Evolutionary conservation across 805 yeast genomes (phyloP).

Genomic region (Priceomyces medius): DNA sequence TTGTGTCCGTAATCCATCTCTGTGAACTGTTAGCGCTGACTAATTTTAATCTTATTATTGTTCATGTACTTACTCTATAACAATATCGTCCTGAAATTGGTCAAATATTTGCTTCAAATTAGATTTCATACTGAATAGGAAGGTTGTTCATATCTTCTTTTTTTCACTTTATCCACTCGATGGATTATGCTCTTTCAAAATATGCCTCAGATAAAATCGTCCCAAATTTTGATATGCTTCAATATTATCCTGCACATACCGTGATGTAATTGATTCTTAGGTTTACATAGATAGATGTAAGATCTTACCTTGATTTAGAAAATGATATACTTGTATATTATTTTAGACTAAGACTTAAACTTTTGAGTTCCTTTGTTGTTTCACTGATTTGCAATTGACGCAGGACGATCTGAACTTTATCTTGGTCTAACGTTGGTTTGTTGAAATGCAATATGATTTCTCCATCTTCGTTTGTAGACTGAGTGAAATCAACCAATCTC

Average conservation of each 20-base stretch:
- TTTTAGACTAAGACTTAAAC: constrained; percentile 4
- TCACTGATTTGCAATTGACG: constrained; percentile 6
- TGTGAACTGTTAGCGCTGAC: constrained; percentile 8
- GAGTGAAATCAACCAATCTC: constrained; percentile 3
- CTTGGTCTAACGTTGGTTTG: neutral
- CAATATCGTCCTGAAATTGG: constrained; percentile 9
- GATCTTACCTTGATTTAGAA: too few relatives aligned
- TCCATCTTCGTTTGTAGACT: neutral
- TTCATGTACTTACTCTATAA: constrained; percentile 6
- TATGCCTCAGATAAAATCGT: too few relatives aligned
- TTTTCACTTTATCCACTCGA: too few relatives aligned
- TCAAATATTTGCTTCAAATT: constrained; percentile 4
- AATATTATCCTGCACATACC: too few relatives aligned
- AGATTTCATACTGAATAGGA: too few relatives aligned
- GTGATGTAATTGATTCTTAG: too few relatives aligned
- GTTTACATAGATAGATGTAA: too few relatives aligned
- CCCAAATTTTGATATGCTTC: too few relatives aligned
- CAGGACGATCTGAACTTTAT: neutral
- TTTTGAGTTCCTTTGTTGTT: constrained; percentile 5
- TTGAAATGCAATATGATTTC: constrained; percentile 6
- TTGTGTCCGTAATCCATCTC: constrained; percentile 7
- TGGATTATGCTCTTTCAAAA: too few relatives aligned
- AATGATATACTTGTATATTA: too few relatives aligned
- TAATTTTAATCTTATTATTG: neutral
- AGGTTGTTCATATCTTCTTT: too few relatives aligned